A percentile compares a stretch with the other conserved stretches of the same genome.
Conservation (phyloP, 352 stramenopile genomes). For the Globisporangium cederbergense region DNA sequence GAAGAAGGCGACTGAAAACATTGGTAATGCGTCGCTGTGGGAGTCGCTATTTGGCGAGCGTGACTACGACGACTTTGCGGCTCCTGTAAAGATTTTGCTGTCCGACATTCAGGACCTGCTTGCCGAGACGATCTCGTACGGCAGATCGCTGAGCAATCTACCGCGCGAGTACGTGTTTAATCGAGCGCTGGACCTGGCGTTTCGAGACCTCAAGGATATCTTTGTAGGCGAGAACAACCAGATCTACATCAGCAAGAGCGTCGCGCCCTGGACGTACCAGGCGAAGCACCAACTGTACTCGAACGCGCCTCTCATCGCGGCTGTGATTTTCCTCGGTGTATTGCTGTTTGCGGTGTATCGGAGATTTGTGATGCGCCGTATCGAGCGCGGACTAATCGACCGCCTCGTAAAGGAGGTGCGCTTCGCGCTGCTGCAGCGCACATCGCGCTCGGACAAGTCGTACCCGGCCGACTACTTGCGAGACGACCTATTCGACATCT, state of each 20-base stretch:
- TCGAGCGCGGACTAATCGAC: slow-evolving; percentile 47
- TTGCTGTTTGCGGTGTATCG: slow-evolving; percentile 30
- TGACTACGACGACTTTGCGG: slow-evolving; percentile 15
- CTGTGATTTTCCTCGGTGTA: slow-evolving; percentile 29
- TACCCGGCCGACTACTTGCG: slow-evolving; percentile 59
- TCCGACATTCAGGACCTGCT: slow-evolving; percentile 49
- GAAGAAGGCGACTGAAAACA: slow-evolving; percentile 27
- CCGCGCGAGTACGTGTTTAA: slow-evolving; percentile 55
- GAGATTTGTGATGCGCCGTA: slow-evolving; percentile 36
- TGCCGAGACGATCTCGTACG: slow-evolving; percentile 36
- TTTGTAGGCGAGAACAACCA: slow-evolving; percentile 44
- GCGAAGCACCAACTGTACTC: slow-evolving; percentile 46
- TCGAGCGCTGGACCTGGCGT: slow-evolving; percentile 53
- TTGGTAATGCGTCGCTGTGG: slow-evolving; percentile 34
- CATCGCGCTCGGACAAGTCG: slow-evolving; percentile 29
- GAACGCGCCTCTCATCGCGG: slow-evolving; percentile 35
- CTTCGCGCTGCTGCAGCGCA: slow-evolving; percentile 51
- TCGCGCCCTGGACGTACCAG: slow-evolving; percentile 53
- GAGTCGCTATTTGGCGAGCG: slow-evolving; percentile 20
- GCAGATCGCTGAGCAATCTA: slow-evolving; percentile 37
- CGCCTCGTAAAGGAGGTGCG: slow-evolving; percentile 70
- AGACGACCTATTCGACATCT: slow-evolving; percentile 54
- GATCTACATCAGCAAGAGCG: slow-evolving; percentile 38
- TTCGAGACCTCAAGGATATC: slow-evolving; percentile 51
- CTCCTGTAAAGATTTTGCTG: slow-evolving; percentile 40